Evolutionary conservation across 768 basidiomycete genomes (phyloP), one percentile per base, ranked within the genome.

Genomic region (Trametes punicea): DNA sequence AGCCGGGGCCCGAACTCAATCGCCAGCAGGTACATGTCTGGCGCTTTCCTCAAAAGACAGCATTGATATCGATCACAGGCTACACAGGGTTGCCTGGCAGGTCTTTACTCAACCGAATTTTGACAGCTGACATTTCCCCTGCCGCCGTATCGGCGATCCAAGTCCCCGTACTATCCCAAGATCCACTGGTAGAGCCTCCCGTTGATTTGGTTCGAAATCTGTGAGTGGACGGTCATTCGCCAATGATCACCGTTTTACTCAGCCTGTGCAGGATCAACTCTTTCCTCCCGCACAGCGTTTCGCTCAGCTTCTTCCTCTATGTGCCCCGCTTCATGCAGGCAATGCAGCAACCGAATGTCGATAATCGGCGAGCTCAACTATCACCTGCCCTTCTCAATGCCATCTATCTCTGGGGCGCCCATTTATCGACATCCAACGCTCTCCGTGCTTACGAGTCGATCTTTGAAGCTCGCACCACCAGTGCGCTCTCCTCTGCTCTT

Each of bases 251-350:
- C 27, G 16, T 18, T n/a, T 21, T 55, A 7, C 56, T 61, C 27
- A 58, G n/a, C 16, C 16, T 6, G 10, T 33, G 21, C 40, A 68
- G 67, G 20, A 46, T 68, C 50, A 55, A 65, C 26, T 47, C 57
- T 31, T 82, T 90, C 61, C 64, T 82, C 6, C 81, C 79, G 11
- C 77, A 87, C 61, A 73, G 76, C 3, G 63, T 71, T 27, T 78
- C 83, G 60, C 77, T 87, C 53, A 85, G 84, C 7, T 82, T 89
- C 65, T 89, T 87, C 66, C 78, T 90, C 55, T 66, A 82, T 57
- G 31, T 67, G 1, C 64, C 70, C 4, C 77, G 81, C 4, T 81
- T 86, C 59, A 72, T 70, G 30, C 54, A 74, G 6, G 30, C 52
- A 13, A 40, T 60, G 16, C 57, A 51, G n/a, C 47, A 57, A 9